A percentile compares a stretch with the other conserved stretches of the same genome.
phyloP scores from a whole-genome alignment of 352 stramenopile genomes.

The Globisporangium lucens region DNA sequence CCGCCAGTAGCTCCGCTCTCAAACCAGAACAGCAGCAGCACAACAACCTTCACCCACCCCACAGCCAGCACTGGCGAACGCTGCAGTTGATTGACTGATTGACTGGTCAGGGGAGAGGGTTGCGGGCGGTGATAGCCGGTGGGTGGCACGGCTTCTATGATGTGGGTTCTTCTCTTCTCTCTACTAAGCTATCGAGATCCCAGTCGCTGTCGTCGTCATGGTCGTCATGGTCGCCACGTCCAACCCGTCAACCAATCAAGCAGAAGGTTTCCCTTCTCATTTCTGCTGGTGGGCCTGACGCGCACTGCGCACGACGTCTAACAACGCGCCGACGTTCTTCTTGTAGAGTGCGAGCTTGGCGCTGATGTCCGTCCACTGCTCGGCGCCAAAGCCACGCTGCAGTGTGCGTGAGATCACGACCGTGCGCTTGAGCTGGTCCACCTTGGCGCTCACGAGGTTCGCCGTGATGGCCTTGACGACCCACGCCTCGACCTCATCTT shows the following conservation, averaged over 20 bases:
- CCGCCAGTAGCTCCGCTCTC: too few relatives aligned
- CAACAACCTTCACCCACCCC: too few relatives aligned
- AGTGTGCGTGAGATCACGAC: constrained; percentile 84
- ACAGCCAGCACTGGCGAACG: too few relatives aligned
- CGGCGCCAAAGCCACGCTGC: constrained; percentile 78
- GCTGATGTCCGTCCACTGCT: constrained; percentile 91
- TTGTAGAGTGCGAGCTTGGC: constrained; percentile 90
- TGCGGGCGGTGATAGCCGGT: too few relatives aligned
- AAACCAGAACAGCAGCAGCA: too few relatives aligned
- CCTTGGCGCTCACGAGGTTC: constrained; percentile 91
- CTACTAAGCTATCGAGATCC: constrained; percentile 13
- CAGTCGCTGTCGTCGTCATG: not conserved
- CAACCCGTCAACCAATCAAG: not conserved
- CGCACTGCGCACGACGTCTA: constrained; percentile 80
- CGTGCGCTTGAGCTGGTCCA: constrained; percentile 91
- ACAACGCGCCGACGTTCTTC: constrained; percentile 89
- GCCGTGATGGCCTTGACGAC: constrained; percentile 92
- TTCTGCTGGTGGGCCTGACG: constrained; percentile 64
- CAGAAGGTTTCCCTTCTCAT: constrained; percentile 17
- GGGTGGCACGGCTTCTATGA: too few relatives aligned
- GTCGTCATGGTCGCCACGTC: not conserved
- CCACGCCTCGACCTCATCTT: constrained; percentile 92
- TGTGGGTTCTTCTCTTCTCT: constrained; percentile 5
- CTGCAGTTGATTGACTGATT: too few relatives aligned
- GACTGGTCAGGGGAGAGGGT: too few relatives aligned